Evolutionary conservation across 1,139 yeast genomes (phyloP).

Genomic region (Pichia sp.): DNA sequence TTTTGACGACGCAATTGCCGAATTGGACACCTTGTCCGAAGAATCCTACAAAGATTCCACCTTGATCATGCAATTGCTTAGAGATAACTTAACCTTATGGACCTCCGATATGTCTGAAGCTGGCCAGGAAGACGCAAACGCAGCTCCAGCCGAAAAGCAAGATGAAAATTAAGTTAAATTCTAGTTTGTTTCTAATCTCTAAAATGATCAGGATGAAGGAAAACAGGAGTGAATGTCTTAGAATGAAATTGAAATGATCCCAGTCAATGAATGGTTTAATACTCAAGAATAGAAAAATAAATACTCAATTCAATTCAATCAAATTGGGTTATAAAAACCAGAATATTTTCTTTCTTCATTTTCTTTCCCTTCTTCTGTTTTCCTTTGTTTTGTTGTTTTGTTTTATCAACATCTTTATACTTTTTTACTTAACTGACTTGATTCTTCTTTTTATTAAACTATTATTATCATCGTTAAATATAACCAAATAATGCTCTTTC

Average conservation of each 20-base stretch:
- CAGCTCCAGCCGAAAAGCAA: slow-evolving; percentile 42
- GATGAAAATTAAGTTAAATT: slow-evolving; percentile 30
- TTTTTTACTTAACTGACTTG: slow-evolving; percentile 1
- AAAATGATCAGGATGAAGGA: not conserved
- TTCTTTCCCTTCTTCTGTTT: not conserved
- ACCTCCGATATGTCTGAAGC: slow-evolving; percentile 93
- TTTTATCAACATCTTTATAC: slow-evolving; percentile 3
- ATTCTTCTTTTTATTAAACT: slow-evolving; percentile 2
- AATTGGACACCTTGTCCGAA: slow-evolving; percentile 93
- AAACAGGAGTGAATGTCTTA: not conserved
- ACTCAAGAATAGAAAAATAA: not conserved
- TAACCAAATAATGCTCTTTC: slow-evolving; percentile 7
- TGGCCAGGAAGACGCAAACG: slow-evolving; percentile 57
- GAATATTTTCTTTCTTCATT: not conserved
- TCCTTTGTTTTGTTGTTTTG: not conserved
- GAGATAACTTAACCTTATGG: slow-evolving; percentile 98
- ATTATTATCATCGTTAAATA: slow-evolving; percentile 5
- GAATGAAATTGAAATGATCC: not conserved
- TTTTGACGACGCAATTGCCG: slow-evolving; percentile 98
- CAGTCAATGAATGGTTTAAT: not conserved
- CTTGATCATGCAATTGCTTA: slow-evolving; percentile 94
- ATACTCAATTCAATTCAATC: not conserved
- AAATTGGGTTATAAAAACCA: not conserved
- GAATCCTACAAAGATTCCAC: slow-evolving; percentile 98
- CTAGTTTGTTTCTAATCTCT: not conserved